Base-by-base conservation (phyloP, 331 rosid genomes). In the Dryas integrifolia region DNA sequence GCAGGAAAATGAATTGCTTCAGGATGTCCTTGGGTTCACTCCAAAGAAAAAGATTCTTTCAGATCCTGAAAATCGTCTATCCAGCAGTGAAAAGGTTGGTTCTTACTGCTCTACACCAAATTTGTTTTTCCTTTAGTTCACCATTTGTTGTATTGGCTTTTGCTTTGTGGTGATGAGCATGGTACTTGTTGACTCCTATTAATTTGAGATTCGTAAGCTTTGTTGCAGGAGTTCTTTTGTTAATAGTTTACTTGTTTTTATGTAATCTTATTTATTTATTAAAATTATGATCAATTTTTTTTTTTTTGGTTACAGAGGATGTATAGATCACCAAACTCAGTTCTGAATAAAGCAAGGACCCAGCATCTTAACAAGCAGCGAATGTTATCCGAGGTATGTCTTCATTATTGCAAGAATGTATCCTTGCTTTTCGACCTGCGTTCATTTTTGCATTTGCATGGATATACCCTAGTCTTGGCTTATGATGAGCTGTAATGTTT, bases 1-100 rank as follows among this genome's bases (percentile, higher is more conserved):
- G 96, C 98, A 88, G 98, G 98, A 91, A 82, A 95, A 91, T 9
- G 90, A 88, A 47, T 84, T 95, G 84, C 96, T 95, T 58, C 97
- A 95, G 49, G 96, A 85, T 63, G 83, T 95, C 75, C 88, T 95
- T 64, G 85, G 78, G 72, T 95, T 95, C 83, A 77, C 86, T 60
- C 98, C 98, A 8, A 94, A 85, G 85, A 91, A 55, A 79, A 88
- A 74, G 75, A 40, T 13, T 67, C 82, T 76, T 12, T 68, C 69
- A 11, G 84, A 82, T 57, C 63, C 63, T 3, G 92, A 89, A 40
- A 81, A 74, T 53, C 89, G 87, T 69, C 82, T 95, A 86, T 91
- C 98, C 24, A 78, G 85, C 43, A 65, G 86, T 35, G 97, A 95
- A 70, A 95, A 91, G 96, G 98, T 88, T 60, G 50, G 76, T 83